Conservation (phyloP, 768 basidiomycete species). For the Serendipita indica region DNA sequence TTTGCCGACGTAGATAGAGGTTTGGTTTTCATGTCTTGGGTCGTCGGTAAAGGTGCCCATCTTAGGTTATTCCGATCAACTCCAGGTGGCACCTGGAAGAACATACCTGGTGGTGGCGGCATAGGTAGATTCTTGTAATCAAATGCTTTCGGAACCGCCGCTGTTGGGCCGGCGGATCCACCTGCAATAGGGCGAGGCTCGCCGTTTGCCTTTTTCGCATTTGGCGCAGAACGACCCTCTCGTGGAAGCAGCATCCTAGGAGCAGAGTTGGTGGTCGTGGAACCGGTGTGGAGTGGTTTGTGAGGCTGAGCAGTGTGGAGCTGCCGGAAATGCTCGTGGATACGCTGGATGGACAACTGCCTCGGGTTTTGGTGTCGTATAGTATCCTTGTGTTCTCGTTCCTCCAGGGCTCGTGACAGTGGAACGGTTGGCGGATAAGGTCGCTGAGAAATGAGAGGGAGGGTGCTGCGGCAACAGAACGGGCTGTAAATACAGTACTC, state of each 20-base stretch:
- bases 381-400: no score
- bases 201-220: not conserved
- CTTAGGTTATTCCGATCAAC: not conserved
- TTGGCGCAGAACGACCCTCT: not conserved
- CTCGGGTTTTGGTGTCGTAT: no score
- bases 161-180: not conserved
- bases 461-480: not conserved
- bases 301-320: not conserved
- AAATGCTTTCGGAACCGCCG: not conserved
- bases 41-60: not conserved
- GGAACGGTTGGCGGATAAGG: not conserved
- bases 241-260: not conserved
- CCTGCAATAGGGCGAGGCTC: not conserved
- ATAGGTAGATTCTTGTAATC: not conserved
- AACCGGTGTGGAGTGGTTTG: not conserved
- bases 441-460: not conserved
- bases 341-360: no score
- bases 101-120: slow-evolving; percentile 2
- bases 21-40: no score
- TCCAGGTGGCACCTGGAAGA: not conserved
- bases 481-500: not conserved
- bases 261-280: not conserved
- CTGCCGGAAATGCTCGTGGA: no score
- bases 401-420: no score
- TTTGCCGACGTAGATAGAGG: no score